Evolutionary conservation across 805 yeast species (phyloP), one percentile per base, ranked within the genome.

Genomic region (Lachancea thermotolerans): DNA sequence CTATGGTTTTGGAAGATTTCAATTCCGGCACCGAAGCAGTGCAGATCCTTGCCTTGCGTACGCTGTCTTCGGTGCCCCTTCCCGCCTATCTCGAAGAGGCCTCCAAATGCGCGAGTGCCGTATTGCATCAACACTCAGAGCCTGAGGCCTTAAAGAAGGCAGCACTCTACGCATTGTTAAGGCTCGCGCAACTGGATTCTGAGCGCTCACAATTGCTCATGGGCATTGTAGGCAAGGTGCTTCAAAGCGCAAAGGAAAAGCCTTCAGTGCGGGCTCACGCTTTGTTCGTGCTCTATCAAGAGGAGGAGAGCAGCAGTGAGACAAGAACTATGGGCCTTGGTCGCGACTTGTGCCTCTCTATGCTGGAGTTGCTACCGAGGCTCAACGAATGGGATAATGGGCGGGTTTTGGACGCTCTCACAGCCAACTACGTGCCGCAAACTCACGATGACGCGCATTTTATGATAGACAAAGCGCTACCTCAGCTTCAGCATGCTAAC

Each of bases 401-500:
- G 0, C 74, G 80, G 37, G 70, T 88, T 12, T 64, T 91, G 44
- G 78, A 79, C 45, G 74, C 89, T 0, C 59, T 90, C 35, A 71
- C 62, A 1, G 51, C 79, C 72, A 66, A 77, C 7, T 86, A 73
- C 60, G 82, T 82, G 1, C 97, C 98, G 2, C 78, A 81, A 50
- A 68, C 74, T 0, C 68, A 78, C n/a, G 70, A 69, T 1, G 91
- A 84, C 33, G 88, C 95, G 0, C 65, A 77, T 36, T 69, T 70
- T 3, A 57, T 90, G 55, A 78, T 87, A 18, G 91, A 84, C 33
- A 67, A 73, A 11, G 69, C 78, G 2, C 60, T 83, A 6, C 89
- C 96, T 0, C 77, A 81, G 35, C 66, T 91, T 18, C 95, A 81
- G 56, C 95, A 86, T 59, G 82, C 81, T 14, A 89, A 86, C 62